These are phyloP conservation scores for Erodium trifolium DNA, from an alignment of 441 rosid species.

Conservation along the genomic window DNA sequence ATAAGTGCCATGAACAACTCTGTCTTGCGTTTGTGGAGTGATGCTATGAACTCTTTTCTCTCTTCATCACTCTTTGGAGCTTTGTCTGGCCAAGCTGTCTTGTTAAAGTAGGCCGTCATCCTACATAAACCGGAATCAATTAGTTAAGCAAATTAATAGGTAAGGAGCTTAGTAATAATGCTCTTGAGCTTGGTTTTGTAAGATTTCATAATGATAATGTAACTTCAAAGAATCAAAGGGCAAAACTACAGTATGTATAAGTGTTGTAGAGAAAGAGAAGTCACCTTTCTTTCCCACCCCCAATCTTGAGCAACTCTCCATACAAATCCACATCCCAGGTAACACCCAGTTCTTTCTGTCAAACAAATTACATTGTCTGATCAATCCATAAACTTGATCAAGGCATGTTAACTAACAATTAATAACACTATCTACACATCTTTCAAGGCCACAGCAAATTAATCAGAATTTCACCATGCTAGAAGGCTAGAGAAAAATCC, in stretches of 20 bases:
- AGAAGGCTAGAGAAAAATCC: background rate
- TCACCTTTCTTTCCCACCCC: slow-evolving; percentile 94
- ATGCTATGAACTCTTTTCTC: slow-evolving; percentile 75
- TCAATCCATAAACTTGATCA: background rate
- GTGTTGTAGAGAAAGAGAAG: background rate
- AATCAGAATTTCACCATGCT: background rate
- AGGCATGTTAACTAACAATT: background rate
- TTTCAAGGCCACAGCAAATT: background rate
- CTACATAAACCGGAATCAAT: slow-evolving; percentile 29
- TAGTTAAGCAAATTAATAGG: background rate
- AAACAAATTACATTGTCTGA: background rate
- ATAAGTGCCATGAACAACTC: slow-evolving; percentile 87
- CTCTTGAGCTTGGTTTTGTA: background rate
- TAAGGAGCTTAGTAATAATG: background rate
- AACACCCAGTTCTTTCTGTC: slow-evolving; percentile 67
- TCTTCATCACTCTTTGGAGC: slow-evolving; percentile 80
- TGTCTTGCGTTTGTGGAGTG: slow-evolving; percentile 81
- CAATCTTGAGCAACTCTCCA: slow-evolving; percentile 85
- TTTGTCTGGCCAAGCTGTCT: slow-evolving; percentile 81
- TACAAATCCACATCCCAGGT: slow-evolving; percentile 90
- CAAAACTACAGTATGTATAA: background rate
- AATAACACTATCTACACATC: background rate
- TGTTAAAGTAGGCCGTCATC: slow-evolving; percentile 90
- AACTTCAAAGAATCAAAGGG: background rate
- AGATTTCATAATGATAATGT: background rate